Base-by-base conservation (phyloP, 257 asterid genomes). In the Przewalskia tangutica region DNA sequence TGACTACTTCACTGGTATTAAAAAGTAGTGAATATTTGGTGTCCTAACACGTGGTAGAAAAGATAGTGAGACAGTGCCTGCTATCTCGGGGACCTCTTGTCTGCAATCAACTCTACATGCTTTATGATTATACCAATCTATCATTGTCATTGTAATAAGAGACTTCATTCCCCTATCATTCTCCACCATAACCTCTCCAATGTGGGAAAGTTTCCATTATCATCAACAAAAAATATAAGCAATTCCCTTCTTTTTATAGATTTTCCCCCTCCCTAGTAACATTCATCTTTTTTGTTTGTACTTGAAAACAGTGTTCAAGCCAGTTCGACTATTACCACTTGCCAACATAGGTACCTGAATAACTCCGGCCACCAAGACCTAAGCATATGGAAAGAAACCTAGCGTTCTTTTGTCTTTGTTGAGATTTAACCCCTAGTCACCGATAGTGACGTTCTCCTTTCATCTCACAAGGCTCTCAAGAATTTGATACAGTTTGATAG, bases 21-120 rank as follows among this genome's bases (percentile, higher is more conserved):
- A n/a, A n/a, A n/a, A n/a, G n/a, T n/a, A n/a, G 9, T 60, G 40
- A 48, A 54, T 44, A 77, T 13, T 9, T 40, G 70, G 82, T 54
- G 40, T 63, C n/a, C 56, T 51, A 16, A 77, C 65, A 83, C 17
- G 79, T 51, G 75, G 71, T 54, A 18, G 32, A 8, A 40, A 38
- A 79, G 51, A 66, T 54, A 23, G 79, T 38, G 80, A 65, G 83
- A 79, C 86, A 79, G 8, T 20, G 50, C 36, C 42, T 79, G 64
- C 44, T 77, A 50, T 36, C 71, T 77, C 6, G n/a, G 36, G 75
- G 83, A 8, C 80, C 75, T 14, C 5, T 63, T 78, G 80, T 65
- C 86, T 54, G 67, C 73, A 66, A 78, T 59, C 67, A 55, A 20
- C 59, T 32, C 66, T 54, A 79, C 83, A 65, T 83, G 86, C 83